Conservation (phyloP, 2,329 filamentous ascomycete species). For the Berkeleyomyces rouxiae region DNA sequence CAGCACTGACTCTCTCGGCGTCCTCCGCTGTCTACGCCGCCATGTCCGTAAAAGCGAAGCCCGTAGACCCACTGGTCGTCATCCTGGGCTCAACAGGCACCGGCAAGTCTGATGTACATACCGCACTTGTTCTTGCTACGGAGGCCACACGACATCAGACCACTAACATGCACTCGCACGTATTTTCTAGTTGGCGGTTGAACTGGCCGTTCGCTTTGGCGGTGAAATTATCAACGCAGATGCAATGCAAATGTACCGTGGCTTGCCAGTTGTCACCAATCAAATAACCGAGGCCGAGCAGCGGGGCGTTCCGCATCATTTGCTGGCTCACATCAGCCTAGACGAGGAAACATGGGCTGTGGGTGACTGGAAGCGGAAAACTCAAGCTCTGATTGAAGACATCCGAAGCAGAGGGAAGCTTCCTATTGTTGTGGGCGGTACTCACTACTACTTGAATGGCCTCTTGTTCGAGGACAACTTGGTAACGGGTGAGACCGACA, state of each 20-base stretch:
- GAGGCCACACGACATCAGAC: neutral
- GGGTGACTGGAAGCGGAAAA: constrained; percentile 55
- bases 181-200: constrained; percentile 57
- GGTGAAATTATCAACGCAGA: constrained; percentile 95
- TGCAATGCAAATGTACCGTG: constrained; percentile 93
- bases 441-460: constrained; percentile 86
- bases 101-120: constrained; percentile 68
- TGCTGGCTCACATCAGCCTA: constrained; percentile 63
- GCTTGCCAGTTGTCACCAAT: constrained; percentile 88
- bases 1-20: neutral
- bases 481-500: constrained; percentile 28
- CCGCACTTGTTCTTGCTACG: neutral
- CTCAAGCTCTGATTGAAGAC: constrained; percentile 52
- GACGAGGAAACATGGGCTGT: constrained; percentile 73
- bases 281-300: constrained; percentile 65
- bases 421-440: constrained; percentile 84
- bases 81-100: constrained; percentile 84
- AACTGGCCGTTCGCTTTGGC: constrained; percentile 65
- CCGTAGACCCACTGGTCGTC: constrained; percentile 50
- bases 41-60: constrained; percentile 18
- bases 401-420: constrained; percentile 64
- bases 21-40: constrained; percentile 17
- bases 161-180: neutral
- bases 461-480: constrained; percentile 65
- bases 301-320: constrained; percentile 68